These are phyloP conservation scores for Trametes punicea DNA, from an alignment of 768 basidiomycete genomes.

Conservation along the genomic window DNA sequence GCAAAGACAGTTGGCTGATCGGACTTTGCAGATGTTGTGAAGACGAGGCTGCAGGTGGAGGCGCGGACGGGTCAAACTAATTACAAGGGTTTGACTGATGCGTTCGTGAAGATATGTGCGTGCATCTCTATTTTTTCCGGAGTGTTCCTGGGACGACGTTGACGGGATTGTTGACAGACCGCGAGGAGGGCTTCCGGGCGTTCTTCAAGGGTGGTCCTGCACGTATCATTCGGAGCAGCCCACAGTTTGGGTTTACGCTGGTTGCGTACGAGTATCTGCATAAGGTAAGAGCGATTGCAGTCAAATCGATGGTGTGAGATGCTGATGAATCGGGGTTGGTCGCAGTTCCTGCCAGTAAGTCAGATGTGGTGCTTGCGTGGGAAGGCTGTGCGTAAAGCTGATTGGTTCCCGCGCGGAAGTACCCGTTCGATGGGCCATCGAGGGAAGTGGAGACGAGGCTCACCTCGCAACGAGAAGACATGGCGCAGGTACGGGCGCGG, in stretches of 20 bases:
- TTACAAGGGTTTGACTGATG: conserved; percentile 89
- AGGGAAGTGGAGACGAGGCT: conserved; percentile 67
- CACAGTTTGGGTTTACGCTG: conserved; percentile 92
- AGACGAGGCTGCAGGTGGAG: conserved; percentile 94
- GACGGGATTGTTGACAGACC: conserved; percentile 44
- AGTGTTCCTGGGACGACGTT: background rate
- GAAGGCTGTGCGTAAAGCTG: conserved; percentile 17
- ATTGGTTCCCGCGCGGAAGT: conserved; percentile 44
- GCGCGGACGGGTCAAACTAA: conserved; percentile 85
- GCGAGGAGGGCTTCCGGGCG: conserved; percentile 85
- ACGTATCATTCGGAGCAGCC: conserved; percentile 82
- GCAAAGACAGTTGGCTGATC: conserved; percentile 19
- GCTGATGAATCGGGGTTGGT: conserved; percentile 19
- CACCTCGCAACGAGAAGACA: conserved; percentile 71
- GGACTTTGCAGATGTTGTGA: conserved; percentile 77
- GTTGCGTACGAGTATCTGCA: conserved; percentile 77
- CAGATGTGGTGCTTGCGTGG: conserved; percentile 15
- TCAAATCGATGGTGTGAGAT: conserved; percentile 22
- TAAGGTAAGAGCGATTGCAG: conserved; percentile 44
- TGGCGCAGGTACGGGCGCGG: conserved; percentile 85
- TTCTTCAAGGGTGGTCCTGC: conserved; percentile 92
- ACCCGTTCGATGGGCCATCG: conserved; percentile 74
- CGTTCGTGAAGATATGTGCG: conserved; percentile 86
- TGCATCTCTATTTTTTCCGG: conserved; percentile 18
- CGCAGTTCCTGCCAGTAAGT: conserved; percentile 26